Conservation (phyloP, 2,329 filamentous ascomycete species). For the Claviceps fusiformis region DNA sequence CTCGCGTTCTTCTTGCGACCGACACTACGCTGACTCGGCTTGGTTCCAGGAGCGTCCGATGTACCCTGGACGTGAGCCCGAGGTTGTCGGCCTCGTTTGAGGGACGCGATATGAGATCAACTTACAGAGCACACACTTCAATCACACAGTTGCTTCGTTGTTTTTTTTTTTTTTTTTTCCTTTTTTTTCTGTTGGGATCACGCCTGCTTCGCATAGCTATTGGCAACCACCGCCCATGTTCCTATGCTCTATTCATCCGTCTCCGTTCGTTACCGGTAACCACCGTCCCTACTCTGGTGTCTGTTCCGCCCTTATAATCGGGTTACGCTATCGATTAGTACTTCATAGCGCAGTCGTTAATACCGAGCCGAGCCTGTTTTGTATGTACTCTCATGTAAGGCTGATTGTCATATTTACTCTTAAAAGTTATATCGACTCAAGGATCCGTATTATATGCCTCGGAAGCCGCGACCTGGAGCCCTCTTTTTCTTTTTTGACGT, state of each 20-base stretch:
- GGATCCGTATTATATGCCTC: background rate
- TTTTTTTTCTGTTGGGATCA: too few relatives aligned
- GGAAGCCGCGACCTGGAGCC: background rate
- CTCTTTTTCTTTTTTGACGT: background rate
- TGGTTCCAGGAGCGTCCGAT: background rate
- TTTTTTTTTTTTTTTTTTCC: background rate
- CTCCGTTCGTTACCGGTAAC: background rate
- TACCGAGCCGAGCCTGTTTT: background rate
- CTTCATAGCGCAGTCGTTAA: background rate
- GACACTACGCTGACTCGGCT: background rate
- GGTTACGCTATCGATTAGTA: background rate
- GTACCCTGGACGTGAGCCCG: background rate
- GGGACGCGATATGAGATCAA: background rate
- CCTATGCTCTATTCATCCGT: background rate
- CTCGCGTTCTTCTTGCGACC: background rate
- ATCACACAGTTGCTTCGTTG: background rate
- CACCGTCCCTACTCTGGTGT: background rate
- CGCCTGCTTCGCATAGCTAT: background rate
- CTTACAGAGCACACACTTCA: background rate
- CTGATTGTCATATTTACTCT: constrained; percentile 3
- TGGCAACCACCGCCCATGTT: background rate
- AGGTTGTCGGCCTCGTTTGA: background rate
- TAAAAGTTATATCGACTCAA: background rate
- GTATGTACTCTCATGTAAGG: background rate
- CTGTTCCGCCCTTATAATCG: background rate